These are phyloP conservation scores for Auriculariales sp. DNA, from an alignment of 768 basidiomycete genomes.

Conservation along the genomic window DNA sequence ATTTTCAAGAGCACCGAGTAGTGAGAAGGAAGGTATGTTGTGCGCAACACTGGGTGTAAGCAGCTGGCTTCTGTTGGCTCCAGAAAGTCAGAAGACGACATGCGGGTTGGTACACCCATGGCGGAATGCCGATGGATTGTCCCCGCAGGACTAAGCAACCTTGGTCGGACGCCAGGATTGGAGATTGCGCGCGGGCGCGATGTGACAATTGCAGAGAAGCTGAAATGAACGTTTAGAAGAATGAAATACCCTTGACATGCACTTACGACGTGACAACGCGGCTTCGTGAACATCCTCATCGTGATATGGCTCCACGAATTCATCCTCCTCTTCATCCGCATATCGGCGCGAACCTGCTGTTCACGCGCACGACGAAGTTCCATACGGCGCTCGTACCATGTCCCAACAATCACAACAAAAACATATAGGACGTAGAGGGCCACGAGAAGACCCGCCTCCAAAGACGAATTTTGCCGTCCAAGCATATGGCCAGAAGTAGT, in stretches of 20 bases:
- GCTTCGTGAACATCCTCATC: constrained; percentile 42
- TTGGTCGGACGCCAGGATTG: neutral
- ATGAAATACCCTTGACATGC: too few relatives aligned
- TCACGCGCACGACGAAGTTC: constrained; percentile 34
- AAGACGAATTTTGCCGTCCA: constrained; percentile 56
- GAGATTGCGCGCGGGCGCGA: constrained; percentile 3
- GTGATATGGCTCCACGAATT: constrained; percentile 35
- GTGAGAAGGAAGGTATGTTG: constrained; percentile 72
- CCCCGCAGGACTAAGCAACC: too few relatives aligned
- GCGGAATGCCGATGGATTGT: neutral
- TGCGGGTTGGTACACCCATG: constrained; percentile 30
- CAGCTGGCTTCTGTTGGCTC: constrained; percentile 22
- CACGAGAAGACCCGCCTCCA: constrained; percentile 64
- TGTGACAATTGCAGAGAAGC: too few relatives aligned
- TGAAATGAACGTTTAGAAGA: too few relatives aligned
- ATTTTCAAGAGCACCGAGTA: constrained; percentile 93
- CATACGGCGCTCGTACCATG: constrained; percentile 56
- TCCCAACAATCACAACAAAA: constrained; percentile 52
- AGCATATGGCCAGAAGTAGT: constrained; percentile 63
- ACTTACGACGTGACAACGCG: neutral
- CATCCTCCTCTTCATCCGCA: constrained; percentile 29
- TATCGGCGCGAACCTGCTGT: constrained; percentile 44
- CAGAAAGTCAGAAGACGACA: constrained; percentile 20
- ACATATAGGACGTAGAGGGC: constrained; percentile 69
- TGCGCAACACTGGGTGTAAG: constrained; percentile 22